A percentile compares a stretch with the other conserved stretches of the same genome.
Conservation (phyloP, 495 filamentous ascomycete genomes). For the Xylaria cubensis region DNA sequence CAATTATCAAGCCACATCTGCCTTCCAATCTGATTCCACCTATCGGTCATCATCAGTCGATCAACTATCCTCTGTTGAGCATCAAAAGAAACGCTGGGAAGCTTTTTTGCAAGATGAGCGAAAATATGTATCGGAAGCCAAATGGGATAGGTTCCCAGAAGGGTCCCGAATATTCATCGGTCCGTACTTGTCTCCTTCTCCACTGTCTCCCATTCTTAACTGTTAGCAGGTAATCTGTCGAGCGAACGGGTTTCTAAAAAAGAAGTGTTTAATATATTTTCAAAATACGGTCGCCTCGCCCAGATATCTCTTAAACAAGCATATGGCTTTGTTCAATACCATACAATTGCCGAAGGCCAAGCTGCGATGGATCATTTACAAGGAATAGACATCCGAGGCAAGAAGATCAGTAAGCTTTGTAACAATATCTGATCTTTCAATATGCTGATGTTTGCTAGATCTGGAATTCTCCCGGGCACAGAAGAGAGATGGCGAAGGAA, state of each 20-base stretch:
- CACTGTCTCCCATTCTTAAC: conserved; percentile 16
- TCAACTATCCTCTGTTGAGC: conserved; percentile 48
- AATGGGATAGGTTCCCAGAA: conserved; percentile 91
- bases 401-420: conserved; percentile 84
- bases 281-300: conserved; percentile 83
- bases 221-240: conserved; percentile 79
- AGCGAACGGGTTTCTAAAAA: conserved; percentile 92
- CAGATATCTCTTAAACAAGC: conserved; percentile 97
- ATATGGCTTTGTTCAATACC: conserved; percentile 96
- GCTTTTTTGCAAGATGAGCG: conserved; percentile 81
- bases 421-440: conserved; percentile 4
- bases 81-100: conserved; percentile 78
- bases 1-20: conserved; percentile 27
- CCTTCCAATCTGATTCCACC: conserved; percentile 23
- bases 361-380: conserved; percentile 78
- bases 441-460: conserved; percentile 59
- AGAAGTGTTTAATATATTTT: conserved; percentile 90
- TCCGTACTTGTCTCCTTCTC: conserved; percentile 53
- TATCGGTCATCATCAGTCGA: conserved; percentile 21
- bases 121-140: conserved; percentile 81
- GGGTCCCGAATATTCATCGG: conserved; percentile 91
- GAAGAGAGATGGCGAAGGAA: conserved; percentile 69
- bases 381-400: conserved; percentile 76
- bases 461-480: conserved; percentile 93
- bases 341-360: conserved; percentile 74